A percentile compares a stretch with the other conserved stretches of the same genome.
Conservation (phyloP, 2,329 filamentous ascomycete genomes). For the Cryphonectria naterciae region DNA sequence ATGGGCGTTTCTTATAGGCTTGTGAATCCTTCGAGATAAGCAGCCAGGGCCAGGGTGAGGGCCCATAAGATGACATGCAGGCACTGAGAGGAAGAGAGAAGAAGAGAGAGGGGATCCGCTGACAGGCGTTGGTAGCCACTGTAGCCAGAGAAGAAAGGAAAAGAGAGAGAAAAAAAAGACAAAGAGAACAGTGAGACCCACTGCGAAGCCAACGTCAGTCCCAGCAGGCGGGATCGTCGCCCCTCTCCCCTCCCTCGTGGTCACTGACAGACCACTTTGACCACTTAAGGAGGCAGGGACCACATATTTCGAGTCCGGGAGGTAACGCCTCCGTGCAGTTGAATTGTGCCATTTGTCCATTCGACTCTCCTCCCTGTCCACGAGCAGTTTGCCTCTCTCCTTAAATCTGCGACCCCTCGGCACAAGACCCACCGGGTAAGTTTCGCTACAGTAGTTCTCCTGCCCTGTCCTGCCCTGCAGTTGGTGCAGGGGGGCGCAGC, state of each 20-base stretch:
- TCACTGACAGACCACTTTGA: background rate
- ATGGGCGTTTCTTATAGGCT: background rate
- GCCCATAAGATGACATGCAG: background rate
- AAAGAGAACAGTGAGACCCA: background rate
- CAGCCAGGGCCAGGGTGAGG: background rate
- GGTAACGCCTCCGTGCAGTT: background rate
- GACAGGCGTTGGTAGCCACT: background rate
- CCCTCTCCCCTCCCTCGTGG: background rate
- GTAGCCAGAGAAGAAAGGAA: no score
- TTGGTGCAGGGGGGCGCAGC: background rate
- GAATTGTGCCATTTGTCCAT: conserved; percentile 5
- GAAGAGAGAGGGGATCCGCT: background rate
- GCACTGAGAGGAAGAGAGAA: background rate
- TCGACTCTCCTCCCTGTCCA: background rate
- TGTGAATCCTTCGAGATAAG: conserved; percentile 4
- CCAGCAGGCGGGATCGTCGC: background rate
- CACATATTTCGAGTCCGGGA: conserved; percentile 2
- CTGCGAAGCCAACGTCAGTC: background rate
- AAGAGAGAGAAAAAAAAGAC: no score
- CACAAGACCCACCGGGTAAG: background rate
- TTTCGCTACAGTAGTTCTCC: background rate
- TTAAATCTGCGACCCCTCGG: background rate
- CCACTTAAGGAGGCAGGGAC: background rate
- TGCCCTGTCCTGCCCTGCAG: background rate
- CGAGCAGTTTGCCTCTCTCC: background rate